Evolutionary conservation across 2,329 filamentous ascomycete species (phyloP).

Genomic region (Apiospora koreana): DNA sequence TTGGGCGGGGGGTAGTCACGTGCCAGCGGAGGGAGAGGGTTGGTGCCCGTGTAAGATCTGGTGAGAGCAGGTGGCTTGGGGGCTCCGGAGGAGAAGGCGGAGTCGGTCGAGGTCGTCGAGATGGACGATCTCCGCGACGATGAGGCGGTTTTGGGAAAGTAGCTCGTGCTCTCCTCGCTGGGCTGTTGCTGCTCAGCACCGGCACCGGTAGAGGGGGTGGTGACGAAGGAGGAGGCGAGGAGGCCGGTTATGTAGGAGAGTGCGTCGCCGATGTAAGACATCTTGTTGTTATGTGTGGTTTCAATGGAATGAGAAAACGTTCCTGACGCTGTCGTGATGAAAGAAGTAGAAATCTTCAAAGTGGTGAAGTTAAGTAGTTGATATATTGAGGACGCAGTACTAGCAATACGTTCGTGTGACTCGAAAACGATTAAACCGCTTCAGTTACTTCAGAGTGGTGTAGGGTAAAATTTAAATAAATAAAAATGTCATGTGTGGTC

Average conservation of each 20-base stretch:
- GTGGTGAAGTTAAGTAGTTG: not conserved
- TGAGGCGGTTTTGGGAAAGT: slow-evolving; percentile 13
- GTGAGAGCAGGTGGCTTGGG: not conserved
- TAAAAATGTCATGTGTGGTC: not conserved
- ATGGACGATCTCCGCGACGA: slow-evolving; percentile 14
- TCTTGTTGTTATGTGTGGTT: not conserved
- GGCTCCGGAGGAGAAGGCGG: slow-evolving; percentile 19
- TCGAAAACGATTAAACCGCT: not conserved
- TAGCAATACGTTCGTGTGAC: not conserved
- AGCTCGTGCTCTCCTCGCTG: slow-evolving; percentile 14
- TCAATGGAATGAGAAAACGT: not conserved
- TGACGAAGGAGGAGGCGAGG: slow-evolving; percentile 7
- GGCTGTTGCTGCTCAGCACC: not conserved
- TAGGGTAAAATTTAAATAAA: not conserved
- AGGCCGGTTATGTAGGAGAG: slow-evolving; percentile 14
- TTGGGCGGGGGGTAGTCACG: slow-evolving; percentile 25
- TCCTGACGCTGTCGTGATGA: not conserved
- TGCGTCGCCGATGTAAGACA: slow-evolving; percentile 15
- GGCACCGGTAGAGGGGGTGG: not conserved
- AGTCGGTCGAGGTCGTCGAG: slow-evolving; percentile 18
- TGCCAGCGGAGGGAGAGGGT: slow-evolving; percentile 31
- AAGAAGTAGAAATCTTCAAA: not conserved
- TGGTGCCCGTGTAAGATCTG: slow-evolving; percentile 14
- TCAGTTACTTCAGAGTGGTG: not conserved
- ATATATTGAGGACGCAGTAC: not conserved